phyloP scores from a whole-genome alignment of 2,329 filamentous ascomycete species.

The Talaromyces pinophilus region DNA sequence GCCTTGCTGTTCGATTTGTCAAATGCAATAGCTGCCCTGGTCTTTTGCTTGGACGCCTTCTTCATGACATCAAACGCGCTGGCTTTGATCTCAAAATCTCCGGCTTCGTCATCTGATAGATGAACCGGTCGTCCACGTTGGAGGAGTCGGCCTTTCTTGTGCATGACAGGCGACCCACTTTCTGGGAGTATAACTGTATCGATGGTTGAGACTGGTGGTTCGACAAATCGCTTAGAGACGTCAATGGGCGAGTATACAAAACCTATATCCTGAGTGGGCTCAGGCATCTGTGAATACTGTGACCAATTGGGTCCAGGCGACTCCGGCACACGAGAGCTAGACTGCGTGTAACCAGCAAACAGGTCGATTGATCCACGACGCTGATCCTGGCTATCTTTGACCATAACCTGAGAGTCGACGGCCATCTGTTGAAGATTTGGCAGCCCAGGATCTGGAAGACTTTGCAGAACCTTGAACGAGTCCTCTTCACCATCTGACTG shows the following conservation, averaged over 20 bases:
- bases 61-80: constrained; percentile 71
- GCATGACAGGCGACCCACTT: constrained; percentile 64
- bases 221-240: constrained; percentile 63
- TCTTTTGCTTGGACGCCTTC: constrained; percentile 56
- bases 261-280: constrained; percentile 78
- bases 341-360: constrained; percentile 41
- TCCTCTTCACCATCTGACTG: constrained; percentile 49
- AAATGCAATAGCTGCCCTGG: constrained; percentile 62
- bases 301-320: constrained; percentile 50
- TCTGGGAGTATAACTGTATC: constrained; percentile 64
- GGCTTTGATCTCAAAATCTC: constrained; percentile 40
- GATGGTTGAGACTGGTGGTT: constrained; percentile 66
- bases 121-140: constrained; percentile 49
- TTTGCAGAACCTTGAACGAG: constrained; percentile 53
- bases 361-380: constrained; percentile 48
- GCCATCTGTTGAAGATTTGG: constrained; percentile 57
- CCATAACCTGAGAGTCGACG: constrained; percentile 61
- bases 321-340: constrained; percentile 38
- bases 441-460: constrained; percentile 55
- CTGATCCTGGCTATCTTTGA: constrained; percentile 58
- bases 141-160: constrained; percentile 59
- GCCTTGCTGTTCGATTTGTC: constrained; percentile 86
- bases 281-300: constrained; percentile 68
- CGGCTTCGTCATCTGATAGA: constrained; percentile 46
- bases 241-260: constrained; percentile 73